Conservation (phyloP, 805 yeast species). For the Candida maris region DNA sequence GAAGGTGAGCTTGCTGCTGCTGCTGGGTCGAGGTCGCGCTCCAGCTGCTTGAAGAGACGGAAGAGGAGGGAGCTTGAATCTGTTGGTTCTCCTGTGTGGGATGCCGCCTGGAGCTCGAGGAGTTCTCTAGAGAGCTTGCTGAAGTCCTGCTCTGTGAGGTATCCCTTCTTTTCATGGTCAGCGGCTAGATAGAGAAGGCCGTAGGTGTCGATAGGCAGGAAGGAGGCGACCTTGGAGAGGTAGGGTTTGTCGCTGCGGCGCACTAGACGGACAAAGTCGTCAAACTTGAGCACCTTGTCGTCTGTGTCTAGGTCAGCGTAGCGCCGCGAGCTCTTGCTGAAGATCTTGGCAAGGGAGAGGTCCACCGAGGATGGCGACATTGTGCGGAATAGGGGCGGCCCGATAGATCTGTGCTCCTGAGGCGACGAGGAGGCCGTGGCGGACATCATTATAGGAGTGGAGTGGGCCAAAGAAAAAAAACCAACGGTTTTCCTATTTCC, state of each 20-base stretch:
- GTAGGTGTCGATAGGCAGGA: slow-evolving; percentile 53
- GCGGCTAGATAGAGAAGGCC: slow-evolving; percentile 78
- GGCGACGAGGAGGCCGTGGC: not conserved
- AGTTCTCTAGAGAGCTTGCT: slow-evolving; percentile 57
- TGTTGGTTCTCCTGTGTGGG: too few species aligned
- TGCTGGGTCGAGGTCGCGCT: slow-evolving; percentile 25
- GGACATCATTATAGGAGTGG: slow-evolving; percentile 1
- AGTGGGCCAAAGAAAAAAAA: not conserved
- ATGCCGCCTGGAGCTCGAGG: slow-evolving; percentile 40
- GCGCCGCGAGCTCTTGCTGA: slow-evolving; percentile 38
- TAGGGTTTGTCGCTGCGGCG: slow-evolving; percentile 41
- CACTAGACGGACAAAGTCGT: slow-evolving; percentile 41
- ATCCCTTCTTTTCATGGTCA: slow-evolving; percentile 70
- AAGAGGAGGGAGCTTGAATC: slow-evolving; percentile 48
- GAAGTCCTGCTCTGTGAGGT: slow-evolving; percentile 57
- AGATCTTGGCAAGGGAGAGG: slow-evolving; percentile 32
- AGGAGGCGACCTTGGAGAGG: slow-evolving; percentile 24
- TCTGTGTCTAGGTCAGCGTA: slow-evolving; percentile 29
- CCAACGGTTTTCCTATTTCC: too few species aligned
- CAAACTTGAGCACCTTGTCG: slow-evolving; percentile 32
- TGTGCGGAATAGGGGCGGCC: slow-evolving; percentile 1
- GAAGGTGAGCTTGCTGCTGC: slow-evolving; percentile 2
- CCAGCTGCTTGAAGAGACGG: slow-evolving; percentile 50
- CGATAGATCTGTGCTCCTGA: not conserved
- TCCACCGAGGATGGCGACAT: slow-evolving; percentile 18